Evolutionary conservation across 2,329 filamentous ascomycete species (phyloP), one percentile per base, ranked within the genome.

Genomic region (Arthroderma uncinatum): DNA sequence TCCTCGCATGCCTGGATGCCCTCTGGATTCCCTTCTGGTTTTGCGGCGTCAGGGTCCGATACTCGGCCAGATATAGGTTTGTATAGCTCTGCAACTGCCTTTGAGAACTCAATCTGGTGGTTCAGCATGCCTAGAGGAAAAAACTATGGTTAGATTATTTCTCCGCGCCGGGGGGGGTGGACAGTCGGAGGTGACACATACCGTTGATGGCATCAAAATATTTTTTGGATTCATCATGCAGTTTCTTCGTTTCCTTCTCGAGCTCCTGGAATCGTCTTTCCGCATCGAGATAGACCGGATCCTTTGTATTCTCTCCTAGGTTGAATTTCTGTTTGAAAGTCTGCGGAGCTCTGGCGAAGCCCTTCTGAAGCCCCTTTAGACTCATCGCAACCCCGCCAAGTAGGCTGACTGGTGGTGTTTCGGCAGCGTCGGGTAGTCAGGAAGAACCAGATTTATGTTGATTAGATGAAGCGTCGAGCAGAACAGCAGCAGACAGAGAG

Each of bases 71-170:
- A 96, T 66, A 98, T 98, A 64, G 93, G 93, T 71, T 95, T 95
- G 79, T 98, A 98, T 67, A 98, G 86, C 73, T 98, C 93, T 62
- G 87, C 86, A 78, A 95, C 92, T 63, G 91, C 89, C 75, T 95
- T 84, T 65, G 92, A 95, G 76, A 98, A 98, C 71, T 95, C 92
- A 74, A 98, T 97, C 77, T 98, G 93, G 75, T 97, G 91, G 69
- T 79, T 82, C 67, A 98, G 82, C 93, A 98, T 98, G 78, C 87
- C 81, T 83, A 19, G 53, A 37, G 36, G 28, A 5, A 19, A 33
- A 23, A 42, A 21, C 1, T 5, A 16, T 9, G 23, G 50, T 55
- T 7, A n/a, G 21, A 16, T 48, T 23, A 44, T 19, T 50, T 39
- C 53, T 36, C 42, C 30, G 40, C 52, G 25, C 34, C 25, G 25